Evolutionary conservation across 345 rosid genomes (phyloP), one percentile per base, ranked within the genome.

Genomic region (Hirschfeldia incana): DNA sequence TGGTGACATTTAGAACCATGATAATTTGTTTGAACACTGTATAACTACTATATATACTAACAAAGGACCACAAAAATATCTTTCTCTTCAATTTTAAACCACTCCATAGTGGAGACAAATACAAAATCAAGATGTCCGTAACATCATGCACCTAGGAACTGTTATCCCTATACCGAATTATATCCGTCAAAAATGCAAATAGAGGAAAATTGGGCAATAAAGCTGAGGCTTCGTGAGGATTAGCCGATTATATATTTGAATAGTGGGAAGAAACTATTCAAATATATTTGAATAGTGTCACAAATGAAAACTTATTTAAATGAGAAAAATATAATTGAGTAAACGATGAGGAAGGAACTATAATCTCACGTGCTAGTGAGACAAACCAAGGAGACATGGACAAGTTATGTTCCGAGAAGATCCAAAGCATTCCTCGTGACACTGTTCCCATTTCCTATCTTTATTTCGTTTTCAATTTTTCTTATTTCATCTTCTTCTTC

Each of bases 381-480:
- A 79, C 65, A 79, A 79, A 73, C 61, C 59, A 61, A 62, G 69
- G 82, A 73, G 78, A 72, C 78, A 79, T 36, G 55, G 78, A 79
- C 74, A 74, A 68, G 36, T 61, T 61, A 62, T 79, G 82, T 74
- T 68, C 60, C 66, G 1, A 62, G 70, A 79, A 74, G 82, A 74
- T 79, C 82, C 82, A 79, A 79, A 79, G 74, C 82, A 68, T 68
- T 74, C 82, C 78, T 74, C 78, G 82, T 79, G 82, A 73, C 78
- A 16, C 27, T 53, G 60, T 53, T 53, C 60, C 27, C 27, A 16
- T 53, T 27, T 72, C 39, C 73, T 57, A 72, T 66, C 81, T 58
- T 72, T 68, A 72, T 72, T 58, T 78, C 67, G 26, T 72, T 78
- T 57, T 78, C 81, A 16, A 16, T 8, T 15, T 53, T n/a, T 53